These are phyloP conservation scores for Amauroascus niger DNA, from an alignment of 2,329 filamentous ascomycete genomes.

Conservation along the genomic window DNA sequence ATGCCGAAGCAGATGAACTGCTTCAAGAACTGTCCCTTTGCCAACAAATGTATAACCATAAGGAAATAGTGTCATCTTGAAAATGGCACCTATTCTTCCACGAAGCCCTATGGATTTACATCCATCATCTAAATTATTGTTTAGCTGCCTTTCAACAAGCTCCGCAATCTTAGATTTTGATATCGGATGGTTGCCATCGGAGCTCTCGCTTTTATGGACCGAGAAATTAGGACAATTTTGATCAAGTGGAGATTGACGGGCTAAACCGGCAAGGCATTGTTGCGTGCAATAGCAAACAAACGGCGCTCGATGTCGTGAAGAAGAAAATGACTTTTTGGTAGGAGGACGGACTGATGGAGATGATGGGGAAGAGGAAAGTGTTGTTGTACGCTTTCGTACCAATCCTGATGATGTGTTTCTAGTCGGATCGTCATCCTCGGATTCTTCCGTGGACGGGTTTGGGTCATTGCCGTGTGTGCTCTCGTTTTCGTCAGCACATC, in stretches of 20 bases:
- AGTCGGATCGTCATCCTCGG: background rate
- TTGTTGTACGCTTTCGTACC: background rate
- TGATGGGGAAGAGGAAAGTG: background rate
- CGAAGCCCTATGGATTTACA: background rate
- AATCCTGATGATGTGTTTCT: background rate
- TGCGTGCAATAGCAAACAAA: slow-evolving; percentile 21
- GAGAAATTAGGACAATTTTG: slow-evolving; percentile 23
- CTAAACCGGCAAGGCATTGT: slow-evolving; percentile 23
- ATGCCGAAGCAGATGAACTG: background rate
- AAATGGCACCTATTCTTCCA: slow-evolving; percentile 8
- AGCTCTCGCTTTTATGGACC: slow-evolving; percentile 15
- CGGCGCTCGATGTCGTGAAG: background rate
- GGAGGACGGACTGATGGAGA: background rate
- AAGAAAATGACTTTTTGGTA: background rate
- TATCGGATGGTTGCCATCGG: slow-evolving; percentile 5
- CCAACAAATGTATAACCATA: slow-evolving; percentile 12
- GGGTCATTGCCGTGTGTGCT: background rate
- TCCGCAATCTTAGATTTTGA: background rate
- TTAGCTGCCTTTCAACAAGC: slow-evolving; percentile 9
- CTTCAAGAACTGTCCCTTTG: slow-evolving; percentile 9
- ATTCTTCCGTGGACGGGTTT: background rate
- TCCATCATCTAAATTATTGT: slow-evolving; percentile 2
- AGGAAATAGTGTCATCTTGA: slow-evolving; percentile 7
- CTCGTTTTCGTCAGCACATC: background rate
- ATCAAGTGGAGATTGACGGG: slow-evolving; percentile 18